Percentiles rank a stretch among this genome's conserved stretches.
Evolutionary conservation across 116 monocot genomes (phyloP).

Genomic region (Iris pallida): DNA sequence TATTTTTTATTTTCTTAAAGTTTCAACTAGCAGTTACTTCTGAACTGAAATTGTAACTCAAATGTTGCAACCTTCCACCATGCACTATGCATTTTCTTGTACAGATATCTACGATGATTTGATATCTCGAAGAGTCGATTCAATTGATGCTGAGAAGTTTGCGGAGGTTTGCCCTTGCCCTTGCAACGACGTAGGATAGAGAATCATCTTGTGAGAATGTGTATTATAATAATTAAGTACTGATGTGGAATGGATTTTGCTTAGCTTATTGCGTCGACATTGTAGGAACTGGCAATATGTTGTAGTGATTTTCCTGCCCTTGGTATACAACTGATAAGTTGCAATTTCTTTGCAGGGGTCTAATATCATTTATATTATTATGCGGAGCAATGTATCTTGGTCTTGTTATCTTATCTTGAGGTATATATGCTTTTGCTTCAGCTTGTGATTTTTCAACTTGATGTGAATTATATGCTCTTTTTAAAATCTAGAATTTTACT

Average conservation of each 20-base stretch:
- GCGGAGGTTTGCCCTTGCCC: conserved; percentile 90
- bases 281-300: no score
- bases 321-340: no score
- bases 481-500: no score
- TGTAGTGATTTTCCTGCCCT: no score
- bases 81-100: conserved; percentile 2
- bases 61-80: background rate
- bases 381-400: conserved; percentile 71
- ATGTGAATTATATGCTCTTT: no score
- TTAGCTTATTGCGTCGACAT: no score
- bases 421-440: conserved; percentile 3
- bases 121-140: conserved; percentile 90
- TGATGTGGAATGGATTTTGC: no score
- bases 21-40: background rate
- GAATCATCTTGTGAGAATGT: conserved; percentile 79
- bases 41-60: background rate
- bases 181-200: conserved; percentile 86
- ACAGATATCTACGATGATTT: conserved; percentile 97
- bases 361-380: conserved; percentile 59
- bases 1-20: background rate
- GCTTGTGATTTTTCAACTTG: background rate
- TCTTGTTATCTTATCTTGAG: conserved; percentile 72
- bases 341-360: conserved; percentile 62
- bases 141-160: conserved; percentile 99
- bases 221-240: no score